Evolutionary conservation across 2,329 filamentous ascomycete genomes (phyloP).

Genomic region (Ustilaginoidea virens): DNA sequence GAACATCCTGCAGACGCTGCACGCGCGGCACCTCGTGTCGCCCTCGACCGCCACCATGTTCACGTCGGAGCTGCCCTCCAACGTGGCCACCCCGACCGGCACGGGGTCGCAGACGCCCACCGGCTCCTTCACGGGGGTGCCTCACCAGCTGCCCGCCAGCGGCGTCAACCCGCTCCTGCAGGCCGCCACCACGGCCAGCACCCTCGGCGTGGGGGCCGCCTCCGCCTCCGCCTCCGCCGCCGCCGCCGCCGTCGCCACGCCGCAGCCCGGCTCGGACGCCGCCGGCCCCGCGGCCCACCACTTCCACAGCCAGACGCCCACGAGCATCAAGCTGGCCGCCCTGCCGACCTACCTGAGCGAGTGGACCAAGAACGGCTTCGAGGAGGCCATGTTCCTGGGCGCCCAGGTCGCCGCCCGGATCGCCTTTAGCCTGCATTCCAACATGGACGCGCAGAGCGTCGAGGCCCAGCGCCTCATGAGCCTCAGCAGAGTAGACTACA

Average conservation of each 20-base stretch:
- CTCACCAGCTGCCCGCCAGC: slow-evolving; percentile 38
- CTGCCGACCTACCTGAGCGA: slow-evolving; percentile 78
- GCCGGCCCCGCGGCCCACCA: slow-evolving; percentile 27
- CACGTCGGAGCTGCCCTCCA: slow-evolving; percentile 89
- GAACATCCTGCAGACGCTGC: slow-evolving; percentile 66
- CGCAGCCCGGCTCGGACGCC: slow-evolving; percentile 24
- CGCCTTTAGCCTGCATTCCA: slow-evolving; percentile 40
- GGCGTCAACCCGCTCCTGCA: slow-evolving; percentile 83
- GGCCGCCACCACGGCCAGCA: slow-evolving; percentile 68
- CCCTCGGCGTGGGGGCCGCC: slow-evolving; percentile 28
- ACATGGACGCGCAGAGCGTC: slow-evolving; percentile 33
- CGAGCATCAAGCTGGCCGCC: slow-evolving; percentile 62
- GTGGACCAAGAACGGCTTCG: slow-evolving; percentile 68
- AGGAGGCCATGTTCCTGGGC: slow-evolving; percentile 77
- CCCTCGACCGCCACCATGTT: slow-evolving; percentile 92
- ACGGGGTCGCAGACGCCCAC: slow-evolving; percentile 88
- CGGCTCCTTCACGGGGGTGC: slow-evolving; percentile 36
- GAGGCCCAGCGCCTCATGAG: slow-evolving; percentile 42
- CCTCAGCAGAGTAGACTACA: slow-evolving; percentile 43
- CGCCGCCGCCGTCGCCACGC: slow-evolving; percentile 19
- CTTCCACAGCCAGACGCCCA: slow-evolving; percentile 59
- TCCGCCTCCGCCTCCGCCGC: slow-evolving; percentile 22
- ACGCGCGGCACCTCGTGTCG: slow-evolving; percentile 73
- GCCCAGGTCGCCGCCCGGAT: slow-evolving; percentile 66
- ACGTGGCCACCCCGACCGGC: slow-evolving; percentile 77